These are phyloP conservation scores for Teunomyces funiuensis DNA, from an alignment of 805 yeast genomes.

Conservation along the genomic window DNA sequence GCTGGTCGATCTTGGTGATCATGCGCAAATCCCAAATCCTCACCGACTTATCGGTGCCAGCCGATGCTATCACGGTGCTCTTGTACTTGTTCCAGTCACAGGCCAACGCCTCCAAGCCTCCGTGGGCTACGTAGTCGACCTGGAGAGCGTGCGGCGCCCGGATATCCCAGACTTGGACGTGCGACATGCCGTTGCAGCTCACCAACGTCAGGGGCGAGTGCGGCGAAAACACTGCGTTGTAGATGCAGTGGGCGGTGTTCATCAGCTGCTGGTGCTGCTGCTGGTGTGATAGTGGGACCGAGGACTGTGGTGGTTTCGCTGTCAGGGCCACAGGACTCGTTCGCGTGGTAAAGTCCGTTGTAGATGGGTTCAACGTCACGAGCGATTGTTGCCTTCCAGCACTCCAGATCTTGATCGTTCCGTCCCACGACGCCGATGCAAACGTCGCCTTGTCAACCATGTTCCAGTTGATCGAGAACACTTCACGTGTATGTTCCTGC, in stretches of 20 bases:
- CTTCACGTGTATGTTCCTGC: slow-evolving; percentile 77
- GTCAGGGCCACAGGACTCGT: slow-evolving; percentile 23
- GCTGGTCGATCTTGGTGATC: slow-evolving; percentile 44
- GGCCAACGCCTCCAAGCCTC: slow-evolving; percentile 75
- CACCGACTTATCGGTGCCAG: slow-evolving; percentile 86
- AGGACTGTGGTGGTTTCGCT: slow-evolving; percentile 31
- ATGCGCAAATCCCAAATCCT: slow-evolving; percentile 87
- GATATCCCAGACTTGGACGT: slow-evolving; percentile 78
- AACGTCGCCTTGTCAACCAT: slow-evolving; percentile 65
- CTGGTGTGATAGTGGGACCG: slow-evolving; percentile 32
- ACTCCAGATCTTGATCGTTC: slow-evolving; percentile 76
- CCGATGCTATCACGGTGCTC: slow-evolving; percentile 75
- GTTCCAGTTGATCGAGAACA: slow-evolving; percentile 73
- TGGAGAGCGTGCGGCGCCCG: slow-evolving; percentile 64
- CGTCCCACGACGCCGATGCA: slow-evolving; percentile 90
- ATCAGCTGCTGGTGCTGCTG: slow-evolving; percentile 31
- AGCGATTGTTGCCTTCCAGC: slow-evolving; percentile 59
- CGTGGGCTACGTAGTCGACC: slow-evolving; percentile 66
- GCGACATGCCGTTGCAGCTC: slow-evolving; percentile 73
- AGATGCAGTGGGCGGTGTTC: slow-evolving; percentile 60
- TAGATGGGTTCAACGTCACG: slow-evolving; percentile 47
- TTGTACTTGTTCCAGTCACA: slow-evolving; percentile 92
- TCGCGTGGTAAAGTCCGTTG: slow-evolving; percentile 27
- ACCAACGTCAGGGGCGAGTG: slow-evolving; percentile 71
- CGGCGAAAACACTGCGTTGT: slow-evolving; percentile 80